Conservation (phyloP, 2,329 filamentous ascomycete species). For the Fusarium xylarioides region DNA sequence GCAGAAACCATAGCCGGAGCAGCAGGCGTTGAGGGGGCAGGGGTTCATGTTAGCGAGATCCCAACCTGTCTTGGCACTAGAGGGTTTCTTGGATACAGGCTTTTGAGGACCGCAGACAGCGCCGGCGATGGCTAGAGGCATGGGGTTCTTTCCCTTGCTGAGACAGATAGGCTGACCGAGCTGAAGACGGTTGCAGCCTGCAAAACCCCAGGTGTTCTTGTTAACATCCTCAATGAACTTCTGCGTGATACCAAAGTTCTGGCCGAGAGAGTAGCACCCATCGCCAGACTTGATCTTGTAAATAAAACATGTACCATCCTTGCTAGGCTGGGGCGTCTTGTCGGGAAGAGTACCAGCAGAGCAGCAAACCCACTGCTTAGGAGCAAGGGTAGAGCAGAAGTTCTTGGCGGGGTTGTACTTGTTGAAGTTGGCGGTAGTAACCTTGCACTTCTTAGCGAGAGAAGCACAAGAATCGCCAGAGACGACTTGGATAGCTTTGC, state of each 20-base stretch:
- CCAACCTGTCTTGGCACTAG: constrained; percentile 39
- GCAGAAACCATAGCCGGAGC: constrained; percentile 56
- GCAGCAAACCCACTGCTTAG: constrained; percentile 51
- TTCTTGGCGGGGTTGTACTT: constrained; percentile 49
- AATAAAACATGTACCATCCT: constrained; percentile 49
- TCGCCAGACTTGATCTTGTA: constrained; percentile 47
- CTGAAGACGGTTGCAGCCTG: constrained; percentile 45
- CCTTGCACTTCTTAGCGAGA: constrained; percentile 51
- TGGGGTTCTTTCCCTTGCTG: constrained; percentile 46
- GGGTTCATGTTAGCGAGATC: constrained; percentile 54
- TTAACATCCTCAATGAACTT: constrained; percentile 50
- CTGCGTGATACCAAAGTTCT: constrained; percentile 47
- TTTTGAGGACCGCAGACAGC: constrained; percentile 49
- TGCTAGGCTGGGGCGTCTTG: constrained; percentile 44
- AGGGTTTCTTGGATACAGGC: constrained; percentile 39
- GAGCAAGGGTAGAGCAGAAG: constrained; percentile 47
- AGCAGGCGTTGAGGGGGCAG: constrained; percentile 56
- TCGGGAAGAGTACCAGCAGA: constrained; percentile 48
- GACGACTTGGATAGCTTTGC: constrained; percentile 43
- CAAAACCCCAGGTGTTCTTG: constrained; percentile 52
- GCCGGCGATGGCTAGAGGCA: constrained; percentile 45
- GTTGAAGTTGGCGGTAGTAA: constrained; percentile 49
- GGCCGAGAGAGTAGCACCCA: constrained; percentile 45
- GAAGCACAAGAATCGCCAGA: constrained; percentile 49
- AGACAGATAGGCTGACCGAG: constrained; percentile 46